A percentile compares a stretch with the other conserved stretches of the same genome.
These are phyloP conservation scores for Globisporangium ultimum DNA, from an alignment of 352 stramenopile species.

Conservation along the genomic window DNA sequence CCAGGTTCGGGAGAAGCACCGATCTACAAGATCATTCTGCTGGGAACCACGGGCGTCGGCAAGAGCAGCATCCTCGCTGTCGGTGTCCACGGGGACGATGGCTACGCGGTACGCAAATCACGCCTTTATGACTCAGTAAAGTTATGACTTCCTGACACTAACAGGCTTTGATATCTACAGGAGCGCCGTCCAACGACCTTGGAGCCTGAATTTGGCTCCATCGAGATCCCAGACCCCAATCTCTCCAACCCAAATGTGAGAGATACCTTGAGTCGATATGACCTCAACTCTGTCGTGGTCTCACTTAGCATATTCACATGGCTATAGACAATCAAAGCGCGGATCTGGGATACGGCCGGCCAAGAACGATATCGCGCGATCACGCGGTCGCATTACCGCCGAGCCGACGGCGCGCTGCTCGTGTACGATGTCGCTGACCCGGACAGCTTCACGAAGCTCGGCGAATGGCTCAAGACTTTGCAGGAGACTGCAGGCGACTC, in stretches of 20 bases:
- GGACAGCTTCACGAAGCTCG: conserved; percentile 82
- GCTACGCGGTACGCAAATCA: conserved; percentile 30
- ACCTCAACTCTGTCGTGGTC: not conserved
- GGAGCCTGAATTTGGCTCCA: conserved; percentile 72
- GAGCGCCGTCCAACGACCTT: conserved; percentile 60
- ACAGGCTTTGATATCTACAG: conserved; percentile 12
- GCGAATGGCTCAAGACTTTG: conserved; percentile 88
- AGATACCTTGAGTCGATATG: not conserved
- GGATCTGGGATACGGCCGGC: conserved; percentile 89
- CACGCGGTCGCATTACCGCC: conserved; percentile 80
- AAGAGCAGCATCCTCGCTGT: conserved; percentile 79
- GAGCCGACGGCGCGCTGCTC: conserved; percentile 83
- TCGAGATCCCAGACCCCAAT: conserved; percentile 58
- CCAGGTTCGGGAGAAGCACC: conserved; percentile 1
- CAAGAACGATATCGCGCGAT: conserved; percentile 90
- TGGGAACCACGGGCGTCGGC: conserved; percentile 72
- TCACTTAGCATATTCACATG: not conserved
- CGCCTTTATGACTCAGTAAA: not conserved
- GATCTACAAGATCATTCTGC: conserved; percentile 77
- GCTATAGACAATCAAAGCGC: conserved; percentile 57
- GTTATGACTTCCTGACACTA: no score
- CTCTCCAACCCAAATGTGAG: conserved; percentile 36
- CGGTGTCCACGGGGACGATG: conserved; percentile 46
- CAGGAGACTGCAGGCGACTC: conserved; percentile 81
- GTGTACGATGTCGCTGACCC: conserved; percentile 91